Evolutionary conservation across 768 basidiomycete species (phyloP), one percentile per base, ranked within the genome.

Genomic region (Trametes meyenii): DNA sequence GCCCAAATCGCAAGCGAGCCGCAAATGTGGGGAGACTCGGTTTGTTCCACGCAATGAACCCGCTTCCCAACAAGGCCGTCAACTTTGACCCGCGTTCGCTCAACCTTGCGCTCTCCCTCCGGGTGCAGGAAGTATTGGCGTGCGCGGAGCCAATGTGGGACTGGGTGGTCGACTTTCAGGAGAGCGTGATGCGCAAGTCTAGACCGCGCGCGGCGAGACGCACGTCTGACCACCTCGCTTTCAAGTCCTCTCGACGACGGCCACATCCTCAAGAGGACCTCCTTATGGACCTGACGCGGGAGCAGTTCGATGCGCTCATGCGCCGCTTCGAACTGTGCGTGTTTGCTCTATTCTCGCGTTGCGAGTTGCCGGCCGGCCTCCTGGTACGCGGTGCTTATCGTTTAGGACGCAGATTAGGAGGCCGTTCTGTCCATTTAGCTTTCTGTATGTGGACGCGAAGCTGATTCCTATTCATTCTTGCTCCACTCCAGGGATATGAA

Each of bases 61-160:
- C 75, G 23, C 70, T 87, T n/a, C 86, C 87, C 36, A 85, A 86
- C 63, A 68, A 75, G 44, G 78, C 74, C 8, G 71, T 87, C 64
- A 75, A 81, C 43, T 75, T 88, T 35, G 89, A 90, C 71, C 62
- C 84, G 50, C 77, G 80, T 56, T 78, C 81, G 8, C 72, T 89
- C 48, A 86, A 87, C 67, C 71, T 89, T 60, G 87, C 88, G 72
- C 77, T 92, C n/a, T 75, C 81, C 17, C 59, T 85, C 64, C 79
- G 87, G 14, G 81, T 82, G 10, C 78, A 81, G 59, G 89, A 89
- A 69, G 78, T 90, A n/a, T 65, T 90, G 14, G 87, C 80, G 8
- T 90, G 88, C 66, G 78, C 85, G 0, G 90, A 91, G 72, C 78
- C 84, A 33, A 91, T 91, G 88, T 92, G 90, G 90, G 88, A 88